Evolutionary conservation across 208 protist species (phyloP).

Genomic region (Crithidia acanthocephali): DNA sequence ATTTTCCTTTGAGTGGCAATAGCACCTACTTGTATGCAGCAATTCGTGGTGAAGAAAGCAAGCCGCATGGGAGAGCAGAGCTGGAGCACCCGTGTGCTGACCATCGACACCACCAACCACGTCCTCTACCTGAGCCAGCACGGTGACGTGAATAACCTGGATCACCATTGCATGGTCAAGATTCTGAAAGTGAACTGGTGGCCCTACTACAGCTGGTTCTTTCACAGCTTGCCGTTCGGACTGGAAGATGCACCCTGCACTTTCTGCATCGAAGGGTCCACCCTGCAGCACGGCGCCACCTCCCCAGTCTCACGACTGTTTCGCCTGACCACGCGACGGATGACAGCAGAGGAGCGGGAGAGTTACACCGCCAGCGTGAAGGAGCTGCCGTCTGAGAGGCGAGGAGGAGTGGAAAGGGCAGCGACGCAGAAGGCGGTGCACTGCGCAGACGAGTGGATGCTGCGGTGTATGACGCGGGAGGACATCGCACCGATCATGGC

Average conservation of each 20-base stretch:
- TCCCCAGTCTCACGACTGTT: not conserved
- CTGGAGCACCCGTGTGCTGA: constrained; percentile 14
- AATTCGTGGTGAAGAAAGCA: constrained; percentile 25
- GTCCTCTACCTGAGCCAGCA: constrained; percentile 19
- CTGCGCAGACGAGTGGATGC: constrained; percentile 6
- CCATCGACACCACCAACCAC: constrained; percentile 12
- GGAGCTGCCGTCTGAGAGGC: too few species aligned
- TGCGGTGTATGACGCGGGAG: constrained; percentile 9
- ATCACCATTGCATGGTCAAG: constrained; percentile 14
- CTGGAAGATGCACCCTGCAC: not conserved
- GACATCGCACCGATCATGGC: constrained; percentile 1
- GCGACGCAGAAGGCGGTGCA: not conserved
- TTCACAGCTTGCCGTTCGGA: not conserved
- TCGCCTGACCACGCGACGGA: not conserved
- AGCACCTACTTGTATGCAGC: not conserved
- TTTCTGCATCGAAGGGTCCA: not conserved
- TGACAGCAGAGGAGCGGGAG: not conserved
- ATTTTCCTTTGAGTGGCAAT: too few species aligned
- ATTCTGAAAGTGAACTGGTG: constrained; percentile 11
- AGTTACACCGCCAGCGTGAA: too few species aligned
- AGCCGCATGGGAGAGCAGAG: constrained; percentile 17
- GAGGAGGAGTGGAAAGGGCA: too few species aligned
- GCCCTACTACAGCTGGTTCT: constrained; percentile 11
- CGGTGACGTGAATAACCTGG: not conserved
- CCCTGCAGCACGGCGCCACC: not conserved